Evolutionary conservation across 2,329 filamentous ascomycete genomes (phyloP), one percentile per base, ranked within the genome.

Genomic region (Arthroderma sp.): DNA sequence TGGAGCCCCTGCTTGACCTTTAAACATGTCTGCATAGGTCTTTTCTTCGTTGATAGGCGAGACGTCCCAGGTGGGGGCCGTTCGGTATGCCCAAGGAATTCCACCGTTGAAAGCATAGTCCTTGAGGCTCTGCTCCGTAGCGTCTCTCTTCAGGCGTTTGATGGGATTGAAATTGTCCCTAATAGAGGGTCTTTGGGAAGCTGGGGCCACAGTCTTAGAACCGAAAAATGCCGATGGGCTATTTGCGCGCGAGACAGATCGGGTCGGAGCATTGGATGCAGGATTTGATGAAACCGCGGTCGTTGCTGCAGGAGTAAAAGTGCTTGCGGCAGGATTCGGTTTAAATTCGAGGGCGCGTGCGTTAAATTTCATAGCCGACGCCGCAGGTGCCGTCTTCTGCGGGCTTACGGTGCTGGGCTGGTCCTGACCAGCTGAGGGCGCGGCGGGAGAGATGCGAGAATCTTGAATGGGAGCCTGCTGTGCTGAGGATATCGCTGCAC

Each of bases 41-140:
- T 83, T 85, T 51, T 93, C 84, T 37, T 76, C 71, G 51, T 86
- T 82, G 15, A 80, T 78, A 40, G 77, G 68, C 27, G 79, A 66
- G 48, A 80, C 77, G 49, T 83, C 80, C 89, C 91, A 98, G 0
- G 82, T 88, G 0, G 87, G 87, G 7, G 73, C 70, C 1, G 91
- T 96, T 54, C 86, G 82, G 63, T 82, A 95, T 3, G 89, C 80
- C 29, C 83, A 82, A 33, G 83, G 82, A 43, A 95, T 76, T n/a
- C 86, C 87, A 39, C 80, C 82, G 56, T 91, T 94, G 47, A 79
- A 75, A 32, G 78, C 72, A 70, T 81, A 87, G 50, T 83, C 78
- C 53, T 74, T 73, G 3, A 66, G 63, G 45, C 69, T 67, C 40
- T 72, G 68, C 37, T 65, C 65, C n/a, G 69, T 63, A 22, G 62